Evolutionary conservation across 2,329 filamentous ascomycete genomes (phyloP).

Genomic region (Fragosphaeria purpurea): DNA sequence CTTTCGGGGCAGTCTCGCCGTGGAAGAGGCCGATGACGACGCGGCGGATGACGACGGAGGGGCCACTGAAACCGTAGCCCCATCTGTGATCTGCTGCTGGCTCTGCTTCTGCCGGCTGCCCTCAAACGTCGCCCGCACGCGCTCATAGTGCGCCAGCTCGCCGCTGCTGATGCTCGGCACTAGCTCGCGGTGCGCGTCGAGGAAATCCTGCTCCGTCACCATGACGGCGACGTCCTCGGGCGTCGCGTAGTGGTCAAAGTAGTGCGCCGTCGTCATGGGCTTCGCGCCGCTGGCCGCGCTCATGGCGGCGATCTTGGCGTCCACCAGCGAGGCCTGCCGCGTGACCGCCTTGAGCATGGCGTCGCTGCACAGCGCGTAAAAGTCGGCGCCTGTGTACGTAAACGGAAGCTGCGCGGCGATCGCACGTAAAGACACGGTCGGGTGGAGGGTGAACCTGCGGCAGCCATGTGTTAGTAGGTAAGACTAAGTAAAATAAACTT

Average conservation of each 20-base stretch:
- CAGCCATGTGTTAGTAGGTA: not conserved
- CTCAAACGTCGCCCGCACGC: slow-evolving; percentile 75
- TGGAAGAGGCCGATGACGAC: slow-evolving; percentile 13
- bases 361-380: slow-evolving; percentile 94
- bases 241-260: slow-evolving; percentile 85
- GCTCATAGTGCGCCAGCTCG: slow-evolving; percentile 83
- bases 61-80: slow-evolving; percentile 1
- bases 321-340: slow-evolving; percentile 72
- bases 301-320: slow-evolving; percentile 67
- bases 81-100: slow-evolving; percentile 11
- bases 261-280: slow-evolving; percentile 76
- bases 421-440: slow-evolving; percentile 61
- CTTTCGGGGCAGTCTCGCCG: not conserved
- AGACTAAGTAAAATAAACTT: not conserved
- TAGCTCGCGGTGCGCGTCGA: slow-evolving; percentile 69
- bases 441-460: slow-evolving; percentile 70
- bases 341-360: slow-evolving; percentile 99
- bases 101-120: slow-evolving; percentile 39
- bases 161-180: slow-evolving; percentile 91
- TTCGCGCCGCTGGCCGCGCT: slow-evolving; percentile 34
- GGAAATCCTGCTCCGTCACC: slow-evolving; percentile 83
- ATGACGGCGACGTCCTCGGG: slow-evolving; percentile 75
- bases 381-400: slow-evolving; percentile 93
- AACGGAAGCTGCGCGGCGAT: slow-evolving; percentile 76
- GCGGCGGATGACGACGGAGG: not conserved